phyloP scores from a whole-genome alignment of 805 yeast genomes.

The Zygoascus tannicola region DNA sequence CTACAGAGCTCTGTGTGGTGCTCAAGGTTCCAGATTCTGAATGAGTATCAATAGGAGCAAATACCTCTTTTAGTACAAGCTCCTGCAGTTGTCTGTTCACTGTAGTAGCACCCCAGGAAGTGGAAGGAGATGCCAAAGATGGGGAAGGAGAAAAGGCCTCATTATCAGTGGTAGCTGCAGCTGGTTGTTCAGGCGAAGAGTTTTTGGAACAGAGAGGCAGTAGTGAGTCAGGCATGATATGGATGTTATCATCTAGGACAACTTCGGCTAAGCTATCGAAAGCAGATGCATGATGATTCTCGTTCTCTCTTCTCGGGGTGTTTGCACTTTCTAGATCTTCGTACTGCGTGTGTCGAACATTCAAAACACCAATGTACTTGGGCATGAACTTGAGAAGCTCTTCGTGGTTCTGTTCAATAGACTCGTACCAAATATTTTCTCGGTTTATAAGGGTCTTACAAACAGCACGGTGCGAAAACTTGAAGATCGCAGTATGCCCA shows the following conservation, averaged over 20 bases:
- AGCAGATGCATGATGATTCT: too few relatives aligned
- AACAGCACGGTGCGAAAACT: slow-evolving; percentile 84
- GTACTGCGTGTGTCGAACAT: slow-evolving; percentile 64
- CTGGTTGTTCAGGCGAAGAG: slow-evolving; percentile 19
- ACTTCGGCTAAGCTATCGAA: slow-evolving; percentile 51
- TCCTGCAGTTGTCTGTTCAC: slow-evolving; percentile 67
- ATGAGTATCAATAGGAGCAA: slow-evolving; percentile 37
- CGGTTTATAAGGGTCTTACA: slow-evolving; percentile 87
- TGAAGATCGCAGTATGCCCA: slow-evolving; percentile 94
- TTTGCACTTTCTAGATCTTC: slow-evolving; percentile 18
- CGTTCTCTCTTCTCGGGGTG: too few relatives aligned
- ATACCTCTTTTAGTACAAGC: slow-evolving; percentile 61
- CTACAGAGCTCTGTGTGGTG: too few relatives aligned
- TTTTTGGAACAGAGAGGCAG: slow-evolving; percentile 52
- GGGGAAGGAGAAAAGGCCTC: slow-evolving; percentile 24
- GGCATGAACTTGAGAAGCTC: slow-evolving; percentile 84
- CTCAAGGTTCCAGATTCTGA: too few relatives aligned
- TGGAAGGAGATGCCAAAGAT: slow-evolving; percentile 16
- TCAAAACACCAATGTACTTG: slow-evolving; percentile 83
- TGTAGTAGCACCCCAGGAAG: slow-evolving; percentile 48
- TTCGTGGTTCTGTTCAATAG: slow-evolving; percentile 67
- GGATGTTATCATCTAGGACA: slow-evolving; percentile 83
- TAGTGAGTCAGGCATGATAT: slow-evolving; percentile 77
- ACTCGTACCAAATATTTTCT: slow-evolving; percentile 88
- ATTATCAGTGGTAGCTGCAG: neutral